A percentile compares a stretch with the other conserved stretches of the same genome.
Evolutionary conservation across 2,329 filamentous ascomycete species (phyloP).

Genomic region (Colletotrichum zoysiae): DNA sequence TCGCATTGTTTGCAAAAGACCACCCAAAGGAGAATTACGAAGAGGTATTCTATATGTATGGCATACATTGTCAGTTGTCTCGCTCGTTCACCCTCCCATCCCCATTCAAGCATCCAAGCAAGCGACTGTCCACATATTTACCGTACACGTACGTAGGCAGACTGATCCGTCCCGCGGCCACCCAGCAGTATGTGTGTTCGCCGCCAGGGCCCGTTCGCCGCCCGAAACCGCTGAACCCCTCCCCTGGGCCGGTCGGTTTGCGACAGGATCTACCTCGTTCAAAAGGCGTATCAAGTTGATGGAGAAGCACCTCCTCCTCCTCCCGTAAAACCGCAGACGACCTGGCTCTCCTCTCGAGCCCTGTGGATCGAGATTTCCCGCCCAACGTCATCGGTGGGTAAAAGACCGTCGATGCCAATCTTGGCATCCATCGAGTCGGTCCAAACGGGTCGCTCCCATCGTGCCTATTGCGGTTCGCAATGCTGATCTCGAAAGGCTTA

Average conservation of each 20-base stretch:
- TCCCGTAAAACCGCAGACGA: not conserved
- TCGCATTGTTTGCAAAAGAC: too few species aligned
- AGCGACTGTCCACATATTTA: not conserved
- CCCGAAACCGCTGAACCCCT: constrained; percentile 1
- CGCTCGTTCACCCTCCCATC: not conserved
- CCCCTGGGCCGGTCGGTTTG: not conserved
- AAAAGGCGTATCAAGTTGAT: constrained; percentile 38
- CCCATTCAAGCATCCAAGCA: not conserved
- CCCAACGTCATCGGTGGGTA: constrained; percentile 33
- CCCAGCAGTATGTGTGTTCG: not conserved
- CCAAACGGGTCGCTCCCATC: not conserved
- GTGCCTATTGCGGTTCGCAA: constrained; percentile 5
- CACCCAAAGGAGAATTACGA: not conserved
- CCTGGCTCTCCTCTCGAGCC: not conserved
- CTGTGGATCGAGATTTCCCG: constrained; percentile 28
- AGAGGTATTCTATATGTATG: too few species aligned
- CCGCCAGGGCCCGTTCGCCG: constrained; percentile 3
- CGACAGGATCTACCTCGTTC: constrained; percentile 24
- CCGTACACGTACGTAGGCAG: not conserved
- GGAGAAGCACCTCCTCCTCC: constrained; percentile 22
- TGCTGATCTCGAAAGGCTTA: constrained; percentile 7
- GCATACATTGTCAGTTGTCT: not conserved
- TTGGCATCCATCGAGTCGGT: not conserved
- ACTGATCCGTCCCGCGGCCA: not conserved
- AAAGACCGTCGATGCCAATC: constrained; percentile 20